Evolutionary conservation across 768 basidiomycete species (phyloP), one percentile per base, ranked within the genome.

Genomic region (Pleurotus tuber-regium): DNA sequence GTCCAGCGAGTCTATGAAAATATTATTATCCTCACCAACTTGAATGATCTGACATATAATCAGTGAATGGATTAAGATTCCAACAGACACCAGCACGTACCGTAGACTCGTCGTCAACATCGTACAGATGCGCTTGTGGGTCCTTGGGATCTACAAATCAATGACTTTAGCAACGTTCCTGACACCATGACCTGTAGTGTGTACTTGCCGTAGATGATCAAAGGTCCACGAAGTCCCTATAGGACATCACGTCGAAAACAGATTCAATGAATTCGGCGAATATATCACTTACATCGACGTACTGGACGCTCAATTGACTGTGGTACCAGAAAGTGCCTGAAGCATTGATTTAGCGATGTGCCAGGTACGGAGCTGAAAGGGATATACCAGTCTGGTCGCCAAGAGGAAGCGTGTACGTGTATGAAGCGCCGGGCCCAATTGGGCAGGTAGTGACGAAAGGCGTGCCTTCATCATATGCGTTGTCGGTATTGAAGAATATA

Each of bases 401-500:
- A 31, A 31, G 30, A 8, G 30, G 30, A 31, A 7, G 30, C 8
- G 14, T 61, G 54, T 75, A 70, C 24, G 64, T 65, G 57, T 71
- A 76, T 38, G 59, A 64, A 5, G 66, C 56, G n/a, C 63, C 64
- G 11, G 72, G 68, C 39, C 55, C 66, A 35, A 74, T 67, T 12
- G 75, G 75, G 51, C 75, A 77, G 36, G 75, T 73, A 14, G 72
- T 76, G 8, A 77, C 61, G 43, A 69, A 76, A 18, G 75, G 58
- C 43, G 67, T 59, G 12, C 76, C 74, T 52, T 76, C 64, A 24
- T 66, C 52, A 55, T 39, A 67, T 1, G 59, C 50, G 29, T 65
- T 56, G 26, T 50, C 38, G 2, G 62, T 62, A 11, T 53, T 39
- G 28, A 56, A 48, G 54, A 67, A 67, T 38, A 68, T 52, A 19